phyloP scores from a whole-genome alignment of 1,284 basidiomycete genomes.

The Cutaneotrichosporon cyanovorans region DNA sequence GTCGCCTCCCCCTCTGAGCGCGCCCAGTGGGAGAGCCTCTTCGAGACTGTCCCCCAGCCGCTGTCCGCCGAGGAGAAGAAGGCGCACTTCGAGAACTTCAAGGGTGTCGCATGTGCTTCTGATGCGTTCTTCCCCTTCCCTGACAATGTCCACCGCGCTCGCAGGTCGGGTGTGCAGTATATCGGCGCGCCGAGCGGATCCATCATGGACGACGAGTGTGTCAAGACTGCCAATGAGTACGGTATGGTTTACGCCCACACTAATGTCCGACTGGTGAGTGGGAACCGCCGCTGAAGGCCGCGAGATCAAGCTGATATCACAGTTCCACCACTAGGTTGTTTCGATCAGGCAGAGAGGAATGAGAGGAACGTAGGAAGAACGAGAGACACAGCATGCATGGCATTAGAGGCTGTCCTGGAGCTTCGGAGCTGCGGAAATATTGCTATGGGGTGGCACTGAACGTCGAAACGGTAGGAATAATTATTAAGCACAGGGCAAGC shows the following conservation, averaged over 20 bases:
- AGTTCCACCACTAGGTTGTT: conserved; percentile 12
- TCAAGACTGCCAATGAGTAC: conserved; percentile 88
- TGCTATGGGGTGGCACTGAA: no score
- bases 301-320: background rate
- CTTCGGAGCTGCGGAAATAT: background rate
- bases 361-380: background rate
- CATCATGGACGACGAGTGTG: conserved; percentile 93
- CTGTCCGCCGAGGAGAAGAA: conserved; percentile 66
- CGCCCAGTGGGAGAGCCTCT: conserved; percentile 82
- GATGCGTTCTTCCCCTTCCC: conserved; percentile 99
- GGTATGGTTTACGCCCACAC: conserved; percentile 83
- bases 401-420: background rate
- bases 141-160: conserved; percentile 91
- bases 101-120: conserved; percentile 82
- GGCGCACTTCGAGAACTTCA: conserved; percentile 63
- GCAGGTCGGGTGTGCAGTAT: conserved; percentile 84
- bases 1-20: conserved; percentile 71
- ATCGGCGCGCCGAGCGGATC: conserved; percentile 91
- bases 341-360: no score
- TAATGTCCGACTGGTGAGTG: conserved; percentile 48
- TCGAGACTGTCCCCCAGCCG: conserved; percentile 65
- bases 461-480: no score
- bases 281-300: background rate
- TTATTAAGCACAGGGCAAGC: no score
- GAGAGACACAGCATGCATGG: conserved; percentile 1